Evolutionary conservation across 257 asterid genomes (phyloP), one percentile per base, ranked within the genome.

Genomic region (Galeopsis tetrahit): DNA sequence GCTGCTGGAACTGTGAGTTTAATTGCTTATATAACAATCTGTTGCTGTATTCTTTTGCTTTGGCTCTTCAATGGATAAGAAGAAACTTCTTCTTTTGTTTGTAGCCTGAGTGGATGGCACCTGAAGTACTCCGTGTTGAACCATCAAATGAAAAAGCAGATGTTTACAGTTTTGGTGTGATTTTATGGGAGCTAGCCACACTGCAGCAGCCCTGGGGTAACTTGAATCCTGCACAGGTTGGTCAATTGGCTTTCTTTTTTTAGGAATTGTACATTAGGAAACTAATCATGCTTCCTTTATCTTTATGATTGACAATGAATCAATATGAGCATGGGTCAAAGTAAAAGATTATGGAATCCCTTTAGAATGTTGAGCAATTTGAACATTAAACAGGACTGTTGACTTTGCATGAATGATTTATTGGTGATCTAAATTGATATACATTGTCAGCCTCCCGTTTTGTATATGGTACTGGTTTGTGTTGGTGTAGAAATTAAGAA

Each of bases 41-140:
- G 69, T 31, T 78, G 78, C 74, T 72, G 36, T 39, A 34, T 10
- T 52, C 32, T 42, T 65, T 73, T 57, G 63, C 31, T 61, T 69
- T 62, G 35, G 53, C 52, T 55, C 57, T 56, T 72, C 38, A 53
- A 11, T 58, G 62, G 57, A 68, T 77, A 17, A 28, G 40, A 69
- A 43, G 5, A 76, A 65, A n/a, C 10, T 32, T 34, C 48, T 77
- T 78, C 56, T 73, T 21, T 80, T 55, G 31, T 44, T 75, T 78
- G 73, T 80, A 91, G 98, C 97, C 98, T 17, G 97, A 94, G 88
- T 94, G 98, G 98, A 94, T 94, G 98, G 97, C 98, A 63, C 98
- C 98, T 32, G 98, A 94, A 88, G 97, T 94, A 75, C 92, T 94
- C 58, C 96, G 98, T 35, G 96, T 89, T 82, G 98, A 94, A 78